phyloP scores from a whole-genome alignment of 2,329 filamentous ascomycete species.

The Nannizziopsis arthrosporioides region DNA sequence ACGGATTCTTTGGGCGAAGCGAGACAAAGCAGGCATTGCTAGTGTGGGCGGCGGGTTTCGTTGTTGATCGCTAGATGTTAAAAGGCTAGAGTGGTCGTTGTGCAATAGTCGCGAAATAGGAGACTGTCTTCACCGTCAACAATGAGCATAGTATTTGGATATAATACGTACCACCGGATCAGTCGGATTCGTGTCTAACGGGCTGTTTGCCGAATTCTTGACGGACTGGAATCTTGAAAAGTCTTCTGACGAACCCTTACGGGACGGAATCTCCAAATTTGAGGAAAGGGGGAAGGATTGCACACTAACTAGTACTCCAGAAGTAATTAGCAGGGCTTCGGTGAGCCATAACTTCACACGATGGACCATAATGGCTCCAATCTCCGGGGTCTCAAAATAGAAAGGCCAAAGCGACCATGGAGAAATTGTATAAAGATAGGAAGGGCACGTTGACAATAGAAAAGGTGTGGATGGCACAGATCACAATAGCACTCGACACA shows the following conservation, averaged over 20 bases:
- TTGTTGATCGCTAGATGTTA: neutral
- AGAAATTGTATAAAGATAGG: neutral
- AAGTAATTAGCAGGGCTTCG: constrained; percentile 5
- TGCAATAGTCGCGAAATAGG: neutral
- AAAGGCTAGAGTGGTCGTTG: neutral
- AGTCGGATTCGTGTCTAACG: neutral
- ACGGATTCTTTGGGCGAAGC: neutral
- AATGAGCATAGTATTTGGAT: neutral
- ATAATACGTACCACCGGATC: neutral
- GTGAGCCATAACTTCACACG: constrained; percentile 3
- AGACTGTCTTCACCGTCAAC: neutral
- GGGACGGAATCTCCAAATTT: neutral
- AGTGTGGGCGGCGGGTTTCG: neutral
- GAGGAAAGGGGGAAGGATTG: neutral
- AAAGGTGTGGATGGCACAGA: neutral
- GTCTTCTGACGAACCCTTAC: neutral
- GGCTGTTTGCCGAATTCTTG: neutral
- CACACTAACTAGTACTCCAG: neutral
- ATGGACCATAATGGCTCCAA: neutral
- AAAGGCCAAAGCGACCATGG: neutral
- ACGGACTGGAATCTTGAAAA: neutral
- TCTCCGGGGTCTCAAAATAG: neutral
- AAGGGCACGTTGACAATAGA: neutral
- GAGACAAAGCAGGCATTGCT: neutral
- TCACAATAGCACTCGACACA: neutral